phyloP scores from a whole-genome alignment of 2,329 filamentous ascomycete species.

The Cladorrhinum sp. region DNA sequence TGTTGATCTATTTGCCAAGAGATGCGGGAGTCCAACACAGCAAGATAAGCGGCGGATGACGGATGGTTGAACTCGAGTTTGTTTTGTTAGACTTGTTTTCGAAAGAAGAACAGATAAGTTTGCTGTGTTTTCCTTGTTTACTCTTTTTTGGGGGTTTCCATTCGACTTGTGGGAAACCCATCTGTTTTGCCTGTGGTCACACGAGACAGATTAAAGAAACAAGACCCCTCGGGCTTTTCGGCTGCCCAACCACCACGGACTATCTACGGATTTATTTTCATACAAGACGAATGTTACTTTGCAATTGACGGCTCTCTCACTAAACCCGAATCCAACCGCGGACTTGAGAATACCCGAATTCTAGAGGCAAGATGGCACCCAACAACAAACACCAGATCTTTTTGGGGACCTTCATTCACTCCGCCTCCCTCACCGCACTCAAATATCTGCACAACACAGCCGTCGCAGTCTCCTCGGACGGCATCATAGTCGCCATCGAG shows the following conservation, averaged over 20 bases:
- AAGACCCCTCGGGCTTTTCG: too few relatives aligned
- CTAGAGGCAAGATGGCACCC: not conserved
- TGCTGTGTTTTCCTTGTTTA: not conserved
- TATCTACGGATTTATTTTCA: too few relatives aligned
- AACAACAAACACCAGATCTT: conserved; percentile 48
- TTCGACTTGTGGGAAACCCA: too few relatives aligned
- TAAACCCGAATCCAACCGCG: too few relatives aligned
- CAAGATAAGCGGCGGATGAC: not conserved
- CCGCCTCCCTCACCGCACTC: conserved; percentile 46
- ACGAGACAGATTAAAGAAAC: too few relatives aligned
- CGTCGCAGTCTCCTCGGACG: conserved; percentile 48
- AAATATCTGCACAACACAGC: conserved; percentile 51
- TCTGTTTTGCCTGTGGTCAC: too few relatives aligned
- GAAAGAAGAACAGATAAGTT: not conserved
- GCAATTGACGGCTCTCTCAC: too few relatives aligned
- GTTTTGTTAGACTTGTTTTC: not conserved
- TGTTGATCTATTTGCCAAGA: too few relatives aligned
- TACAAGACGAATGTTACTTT: too few relatives aligned
- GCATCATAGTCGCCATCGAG: conserved; percentile 51
- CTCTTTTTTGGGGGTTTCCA: not conserved
- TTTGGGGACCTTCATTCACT: conserved; percentile 55
- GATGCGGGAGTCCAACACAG: not conserved
- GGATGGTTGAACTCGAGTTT: not conserved
- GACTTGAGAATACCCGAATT: too few relatives aligned
- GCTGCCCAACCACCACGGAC: too few relatives aligned